phyloP scores from a whole-genome alignment of 495 filamentous ascomycete genomes.

The Penicillium riverlandense region DNA sequence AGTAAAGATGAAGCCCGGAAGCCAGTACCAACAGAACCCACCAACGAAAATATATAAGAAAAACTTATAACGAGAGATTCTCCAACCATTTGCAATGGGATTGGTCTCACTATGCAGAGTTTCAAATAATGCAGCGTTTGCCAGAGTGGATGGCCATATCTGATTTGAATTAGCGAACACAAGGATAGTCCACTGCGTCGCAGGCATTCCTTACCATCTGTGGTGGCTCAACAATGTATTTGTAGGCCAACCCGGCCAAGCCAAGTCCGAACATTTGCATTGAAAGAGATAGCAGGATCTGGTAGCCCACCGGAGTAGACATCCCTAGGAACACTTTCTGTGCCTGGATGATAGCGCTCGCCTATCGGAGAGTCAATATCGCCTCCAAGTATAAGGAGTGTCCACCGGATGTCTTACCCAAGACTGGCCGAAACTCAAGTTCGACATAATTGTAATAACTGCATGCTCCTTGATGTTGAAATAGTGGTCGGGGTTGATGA shows the following conservation, averaged over 20 bases:
- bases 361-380: conserved; percentile 36
- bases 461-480: conserved; percentile 49
- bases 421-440: conserved; percentile 16
- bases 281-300: conserved; percentile 25
- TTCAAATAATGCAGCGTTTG: conserved; percentile 31
- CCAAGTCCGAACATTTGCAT: conserved; percentile 47
- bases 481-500: conserved; percentile 40
- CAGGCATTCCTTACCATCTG: conserved; percentile 45
- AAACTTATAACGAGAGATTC: conserved; percentile 52
- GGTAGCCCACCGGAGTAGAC: conserved; percentile 46
- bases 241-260: conserved; percentile 42
- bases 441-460: conserved; percentile 52
- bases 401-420: neutral
- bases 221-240: conserved; percentile 66
- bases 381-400: conserved; percentile 1
- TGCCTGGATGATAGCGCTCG: conserved; percentile 53
- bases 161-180: neutral
- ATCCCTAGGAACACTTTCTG: conserved; percentile 53
- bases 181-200: no score
- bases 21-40: conserved; percentile 66
- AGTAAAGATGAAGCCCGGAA: conserved; percentile 72
- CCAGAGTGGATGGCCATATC: conserved; percentile 28
- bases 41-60: conserved; percentile 44
- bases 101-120: conserved; percentile 29
- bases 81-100: conserved; percentile 47